phyloP scores from a whole-genome alignment of 1,284 basidiomycete species.

The Macrocystidia cucumis region DNA sequence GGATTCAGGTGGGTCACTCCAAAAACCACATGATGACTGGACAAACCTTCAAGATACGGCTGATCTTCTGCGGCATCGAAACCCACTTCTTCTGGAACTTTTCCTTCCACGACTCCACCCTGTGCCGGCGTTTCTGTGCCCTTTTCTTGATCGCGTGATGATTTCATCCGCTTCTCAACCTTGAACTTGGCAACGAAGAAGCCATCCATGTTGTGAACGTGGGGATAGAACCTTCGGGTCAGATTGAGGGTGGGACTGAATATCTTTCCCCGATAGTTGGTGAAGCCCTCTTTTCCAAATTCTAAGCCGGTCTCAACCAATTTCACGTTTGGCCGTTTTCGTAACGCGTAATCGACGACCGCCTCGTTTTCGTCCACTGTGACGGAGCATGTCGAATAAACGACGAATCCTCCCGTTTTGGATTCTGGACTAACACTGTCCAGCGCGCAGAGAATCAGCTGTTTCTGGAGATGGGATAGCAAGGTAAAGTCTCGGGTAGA shows the following conservation, averaged over 20 bases:
- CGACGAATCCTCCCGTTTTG: slow-evolving; percentile 88
- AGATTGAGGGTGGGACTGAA: slow-evolving; percentile 79
- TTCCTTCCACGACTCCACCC: slow-evolving; percentile 21
- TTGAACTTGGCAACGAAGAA: slow-evolving; percentile 99
- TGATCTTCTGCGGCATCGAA: slow-evolving; percentile 71
- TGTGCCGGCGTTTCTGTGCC: slow-evolving; percentile 16
- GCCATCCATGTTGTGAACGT: slow-evolving; percentile 95
- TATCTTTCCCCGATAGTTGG: slow-evolving; percentile 81
- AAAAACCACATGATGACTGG: slow-evolving; percentile 9
- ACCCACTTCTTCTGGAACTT: slow-evolving; percentile 21
- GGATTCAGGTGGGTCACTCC: slow-evolving; percentile 9
- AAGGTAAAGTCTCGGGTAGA: slow-evolving; percentile 93
- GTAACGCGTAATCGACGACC: slow-evolving; percentile 97
- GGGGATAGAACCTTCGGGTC: slow-evolving; percentile 87
- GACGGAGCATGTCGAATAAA: slow-evolving; percentile 98
- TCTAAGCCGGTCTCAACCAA: slow-evolving; percentile 91
- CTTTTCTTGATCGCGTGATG: slow-evolving; percentile 28
- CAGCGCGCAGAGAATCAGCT: slow-evolving; percentile 96
- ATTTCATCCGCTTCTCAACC: slow-evolving; percentile 72
- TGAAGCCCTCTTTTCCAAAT: slow-evolving; percentile 93
- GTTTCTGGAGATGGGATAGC: slow-evolving; percentile 95
- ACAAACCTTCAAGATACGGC: slow-evolving; percentile 61
- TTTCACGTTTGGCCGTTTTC: slow-evolving; percentile 92
- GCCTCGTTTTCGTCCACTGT: slow-evolving; percentile 98
- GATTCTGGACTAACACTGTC: slow-evolving; percentile 91